A percentile compares a stretch with the other conserved stretches of the same genome.
phyloP scores from a whole-genome alignment of 208 protist species.

The Leishmania turanica region DNA sequence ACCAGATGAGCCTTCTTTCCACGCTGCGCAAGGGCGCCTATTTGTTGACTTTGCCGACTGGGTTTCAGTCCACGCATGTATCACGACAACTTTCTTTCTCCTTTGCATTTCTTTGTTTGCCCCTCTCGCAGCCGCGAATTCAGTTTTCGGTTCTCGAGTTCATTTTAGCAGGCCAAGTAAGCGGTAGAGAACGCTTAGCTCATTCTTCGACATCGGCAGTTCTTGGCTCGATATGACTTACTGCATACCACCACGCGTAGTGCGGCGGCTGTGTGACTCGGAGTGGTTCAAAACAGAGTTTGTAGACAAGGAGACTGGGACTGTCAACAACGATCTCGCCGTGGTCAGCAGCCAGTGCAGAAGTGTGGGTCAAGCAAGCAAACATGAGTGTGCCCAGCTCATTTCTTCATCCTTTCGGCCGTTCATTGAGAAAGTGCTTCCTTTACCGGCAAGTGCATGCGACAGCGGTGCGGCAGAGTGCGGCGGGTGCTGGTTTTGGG shows the following conservation, averaged over 20 bases:
- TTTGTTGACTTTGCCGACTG: neutral
- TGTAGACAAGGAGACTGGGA: neutral
- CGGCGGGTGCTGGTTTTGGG: slow-evolving; percentile 80
- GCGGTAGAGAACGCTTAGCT: neutral
- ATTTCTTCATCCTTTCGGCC: slow-evolving; percentile 56
- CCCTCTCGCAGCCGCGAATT: slow-evolving; percentile 3
- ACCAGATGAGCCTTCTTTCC: slow-evolving; percentile 4
- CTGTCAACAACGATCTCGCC: neutral
- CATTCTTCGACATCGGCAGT: neutral
- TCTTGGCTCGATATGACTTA: slow-evolving; percentile 3
- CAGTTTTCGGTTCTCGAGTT: slow-evolving; percentile 2
- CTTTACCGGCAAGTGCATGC: slow-evolving; percentile 12
- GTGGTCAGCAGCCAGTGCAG: slow-evolving; percentile 15
- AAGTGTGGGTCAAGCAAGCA: slow-evolving; percentile 20
- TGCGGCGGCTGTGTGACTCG: slow-evolving; percentile 23
- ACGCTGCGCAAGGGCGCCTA: neutral
- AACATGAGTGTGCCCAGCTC: slow-evolving; percentile 34
- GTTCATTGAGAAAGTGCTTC: slow-evolving; percentile 32
- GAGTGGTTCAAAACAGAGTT: slow-evolving; percentile 24
- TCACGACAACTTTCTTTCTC: slow-evolving; percentile 5
- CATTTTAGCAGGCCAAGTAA: neutral
- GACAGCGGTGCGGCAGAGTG: slow-evolving; percentile 13
- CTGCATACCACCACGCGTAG: neutral
- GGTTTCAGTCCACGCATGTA: neutral
- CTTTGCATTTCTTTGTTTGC: slow-evolving; percentile 7